Conservation (phyloP, 2,329 filamentous ascomycete genomes). For the Botrytis elliptica region DNA sequence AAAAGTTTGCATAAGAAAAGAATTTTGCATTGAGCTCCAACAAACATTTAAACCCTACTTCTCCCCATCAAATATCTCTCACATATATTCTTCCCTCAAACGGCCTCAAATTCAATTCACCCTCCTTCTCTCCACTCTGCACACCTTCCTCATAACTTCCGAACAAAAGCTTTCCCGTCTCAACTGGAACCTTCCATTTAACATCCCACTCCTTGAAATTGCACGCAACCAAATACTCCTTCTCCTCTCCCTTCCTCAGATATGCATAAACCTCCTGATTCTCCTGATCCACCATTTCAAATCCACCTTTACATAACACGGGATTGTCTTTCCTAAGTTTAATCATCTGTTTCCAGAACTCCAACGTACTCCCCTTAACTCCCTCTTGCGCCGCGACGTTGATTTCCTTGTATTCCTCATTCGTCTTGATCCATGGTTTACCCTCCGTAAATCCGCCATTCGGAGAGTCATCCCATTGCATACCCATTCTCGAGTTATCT, state of each 20-base stretch:
- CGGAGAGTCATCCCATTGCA: conserved; percentile 60
- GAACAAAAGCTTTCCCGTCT: background rate
- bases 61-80: background rate
- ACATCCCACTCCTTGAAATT: conserved; percentile 12
- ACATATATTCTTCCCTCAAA: conserved; percentile 14
- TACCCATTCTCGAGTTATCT: conserved; percentile 69
- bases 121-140: too few species aligned
- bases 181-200: background rate
- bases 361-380: conserved; percentile 19
- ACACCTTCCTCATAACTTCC: conserved; percentile 3
- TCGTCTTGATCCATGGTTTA: conserved; percentile 58
- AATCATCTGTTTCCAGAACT: conserved; percentile 29
- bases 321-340: conserved; percentile 24
- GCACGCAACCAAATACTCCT: conserved; percentile 7
- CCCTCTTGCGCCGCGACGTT: conserved; percentile 40
- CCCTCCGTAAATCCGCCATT: conserved; percentile 60
- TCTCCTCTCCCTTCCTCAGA: conserved; percentile 6
- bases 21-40: background rate
- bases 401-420: conserved; percentile 52
- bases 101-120: background rate
- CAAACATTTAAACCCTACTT: background rate
- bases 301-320: conserved; percentile 29
- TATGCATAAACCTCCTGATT: conserved; percentile 21
- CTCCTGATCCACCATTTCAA: conserved; percentile 23
- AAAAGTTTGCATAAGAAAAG: background rate